Evolutionary conservation across 306 rosid species (phyloP).

Genomic region (Hippophae gyantsensis): DNA sequence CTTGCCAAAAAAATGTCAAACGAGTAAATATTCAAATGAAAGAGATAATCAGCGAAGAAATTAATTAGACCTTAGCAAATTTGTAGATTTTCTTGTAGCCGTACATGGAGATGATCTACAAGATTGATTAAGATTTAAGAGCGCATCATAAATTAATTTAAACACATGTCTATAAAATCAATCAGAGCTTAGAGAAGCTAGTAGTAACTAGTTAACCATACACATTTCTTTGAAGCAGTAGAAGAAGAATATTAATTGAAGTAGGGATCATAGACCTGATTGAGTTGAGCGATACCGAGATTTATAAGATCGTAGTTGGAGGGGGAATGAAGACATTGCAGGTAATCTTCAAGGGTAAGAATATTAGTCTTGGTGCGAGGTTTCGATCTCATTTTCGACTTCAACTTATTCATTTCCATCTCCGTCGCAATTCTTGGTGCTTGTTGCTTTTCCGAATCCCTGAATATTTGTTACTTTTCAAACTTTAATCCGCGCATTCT

Average conservation of each 20-base stretch:
- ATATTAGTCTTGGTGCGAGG: neutral
- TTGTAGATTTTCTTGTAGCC: conserved; percentile 56
- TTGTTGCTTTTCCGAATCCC: no score
- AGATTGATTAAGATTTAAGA: neutral
- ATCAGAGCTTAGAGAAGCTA: neutral
- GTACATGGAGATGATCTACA: conserved; percentile 56
- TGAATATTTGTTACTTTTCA: no score
- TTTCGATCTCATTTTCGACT: neutral
- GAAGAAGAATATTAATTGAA: no score
- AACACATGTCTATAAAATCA: neutral
- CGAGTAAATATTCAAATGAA: neutral
- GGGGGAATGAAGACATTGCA: conserved; percentile 30
- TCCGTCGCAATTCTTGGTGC: neutral
- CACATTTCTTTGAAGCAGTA: no score
- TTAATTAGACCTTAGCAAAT: conserved; percentile 38
- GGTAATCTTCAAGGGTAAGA: conserved; percentile 39
- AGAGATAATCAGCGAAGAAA: neutral
- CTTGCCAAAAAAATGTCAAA: conserved; percentile 5
- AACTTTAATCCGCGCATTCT: neutral
- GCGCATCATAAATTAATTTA: neutral
- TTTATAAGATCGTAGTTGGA: conserved; percentile 13
- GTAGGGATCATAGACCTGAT: conserved; percentile 34
- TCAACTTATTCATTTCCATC: neutral
- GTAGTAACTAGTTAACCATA: no score
- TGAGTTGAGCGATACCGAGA: conserved; percentile 37